These are phyloP conservation scores for Candolleomyces efflorescens DNA, from an alignment of 768 basidiomycete species.

Conservation along the genomic window DNA sequence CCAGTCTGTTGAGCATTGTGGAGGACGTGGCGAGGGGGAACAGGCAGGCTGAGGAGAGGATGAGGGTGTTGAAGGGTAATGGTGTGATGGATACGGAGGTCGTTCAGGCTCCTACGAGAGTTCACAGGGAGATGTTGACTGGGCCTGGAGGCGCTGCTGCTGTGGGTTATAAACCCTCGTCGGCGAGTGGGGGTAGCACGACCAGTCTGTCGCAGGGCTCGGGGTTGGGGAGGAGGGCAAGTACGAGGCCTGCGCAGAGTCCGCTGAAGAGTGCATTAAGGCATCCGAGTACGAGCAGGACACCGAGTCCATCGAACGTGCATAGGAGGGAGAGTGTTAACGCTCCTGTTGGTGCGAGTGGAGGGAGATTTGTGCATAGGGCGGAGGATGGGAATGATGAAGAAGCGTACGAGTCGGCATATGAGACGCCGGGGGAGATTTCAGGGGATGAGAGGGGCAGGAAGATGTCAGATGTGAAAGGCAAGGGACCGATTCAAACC, in stretches of 20 bases:
- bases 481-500: not conserved
- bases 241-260: slow-evolving; percentile 29
- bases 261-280: slow-evolving; percentile 65
- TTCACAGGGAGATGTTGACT: slow-evolving; percentile 2
- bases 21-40: slow-evolving; percentile 48
- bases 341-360: not conserved
- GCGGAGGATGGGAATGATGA: not conserved
- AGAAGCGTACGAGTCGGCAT: not conserved
- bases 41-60: slow-evolving; percentile 19
- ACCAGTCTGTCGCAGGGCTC: not conserved
- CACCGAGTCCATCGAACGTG: slow-evolving; percentile 27
- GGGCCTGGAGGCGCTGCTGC: not conserved
- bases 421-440: not conserved
- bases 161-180: not conserved
- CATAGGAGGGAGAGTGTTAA: not conserved
- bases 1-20: slow-evolving; percentile 65
- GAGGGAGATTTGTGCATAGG: not conserved
- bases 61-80: slow-evolving; percentile 12
- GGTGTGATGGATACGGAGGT: slow-evolving; percentile 6
- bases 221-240: not conserved
- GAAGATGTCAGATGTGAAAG: not conserved
- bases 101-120: slow-evolving; percentile 3
- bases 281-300: slow-evolving; percentile 46
- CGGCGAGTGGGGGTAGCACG: not conserved
- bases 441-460: not conserved